These are phyloP conservation scores for Phylloporus sp. DNA, from an alignment of 768 basidiomycete species.

Conservation along the genomic window DNA sequence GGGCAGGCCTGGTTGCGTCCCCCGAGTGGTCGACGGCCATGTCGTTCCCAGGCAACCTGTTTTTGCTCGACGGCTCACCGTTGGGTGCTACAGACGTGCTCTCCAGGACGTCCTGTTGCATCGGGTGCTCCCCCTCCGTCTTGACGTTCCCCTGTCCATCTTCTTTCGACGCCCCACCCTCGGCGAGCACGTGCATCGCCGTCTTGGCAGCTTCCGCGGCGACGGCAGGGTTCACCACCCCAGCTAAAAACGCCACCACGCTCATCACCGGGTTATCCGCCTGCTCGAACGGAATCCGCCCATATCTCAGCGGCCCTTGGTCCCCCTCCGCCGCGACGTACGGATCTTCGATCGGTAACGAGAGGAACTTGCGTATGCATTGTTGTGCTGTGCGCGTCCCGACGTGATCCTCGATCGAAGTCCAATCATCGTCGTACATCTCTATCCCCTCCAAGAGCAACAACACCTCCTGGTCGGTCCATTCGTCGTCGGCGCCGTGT, in stretches of 20 bases:
- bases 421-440: constrained; percentile 99
- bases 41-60: constrained; percentile 25
- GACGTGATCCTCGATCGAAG: constrained; percentile 87
- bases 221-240: constrained; percentile 83
- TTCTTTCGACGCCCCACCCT: constrained; percentile 45
- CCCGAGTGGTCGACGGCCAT: constrained; percentile 46
- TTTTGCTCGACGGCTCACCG: constrained; percentile 14
- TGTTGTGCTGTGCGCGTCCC: constrained; percentile 88
- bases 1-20: constrained; percentile 24
- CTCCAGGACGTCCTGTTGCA: constrained; percentile 29
- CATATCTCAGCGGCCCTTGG: constrained; percentile 70
- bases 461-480: constrained; percentile 89
- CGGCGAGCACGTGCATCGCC: constrained; percentile 76
- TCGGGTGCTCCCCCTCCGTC: constrained; percentile 37
- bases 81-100: constrained; percentile 5
- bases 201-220: constrained; percentile 93
- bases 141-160: constrained; percentile 26
- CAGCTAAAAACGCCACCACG: constrained; percentile 94
- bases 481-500: constrained; percentile 54
- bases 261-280: constrained; percentile 98
- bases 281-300: constrained; percentile 85
- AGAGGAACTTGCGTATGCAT: constrained; percentile 92
- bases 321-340: constrained; percentile 77
- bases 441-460: constrained; percentile 93
- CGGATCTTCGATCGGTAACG: constrained; percentile 93